A percentile compares a stretch with the other conserved stretches of the same genome.
Conservation (phyloP, 2,329 filamentous ascomycete species). For the Talaromyces funiculosus region DNA sequence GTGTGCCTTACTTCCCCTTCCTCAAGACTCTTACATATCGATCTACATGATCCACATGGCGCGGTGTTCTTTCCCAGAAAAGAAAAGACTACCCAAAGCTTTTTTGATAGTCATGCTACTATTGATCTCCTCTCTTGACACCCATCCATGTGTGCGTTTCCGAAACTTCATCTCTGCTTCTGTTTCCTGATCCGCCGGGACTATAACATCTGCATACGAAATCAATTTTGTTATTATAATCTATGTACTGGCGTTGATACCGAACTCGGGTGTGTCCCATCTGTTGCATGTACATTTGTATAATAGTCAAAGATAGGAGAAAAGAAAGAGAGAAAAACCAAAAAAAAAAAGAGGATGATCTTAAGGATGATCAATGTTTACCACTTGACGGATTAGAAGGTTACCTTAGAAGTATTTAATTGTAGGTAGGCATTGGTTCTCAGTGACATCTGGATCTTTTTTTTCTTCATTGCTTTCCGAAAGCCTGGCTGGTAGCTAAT, state of each 20-base stretch:
- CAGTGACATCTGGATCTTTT: no score
- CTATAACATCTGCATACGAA: not conserved
- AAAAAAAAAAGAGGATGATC: no score
- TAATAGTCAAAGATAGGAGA: not conserved
- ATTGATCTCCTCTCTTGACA: not conserved
- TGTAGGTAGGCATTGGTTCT: no score
- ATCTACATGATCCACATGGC: slow-evolving; percentile 1
- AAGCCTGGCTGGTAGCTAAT: not conserved
- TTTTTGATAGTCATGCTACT: not conserved
- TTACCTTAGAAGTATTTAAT: no score
- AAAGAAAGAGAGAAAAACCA: no score
- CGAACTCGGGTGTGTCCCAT: not conserved
- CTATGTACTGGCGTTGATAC: not conserved
- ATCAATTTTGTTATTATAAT: not conserved
- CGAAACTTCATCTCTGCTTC: not conserved
- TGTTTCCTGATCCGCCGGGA: not conserved
- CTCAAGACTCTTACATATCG: not conserved
- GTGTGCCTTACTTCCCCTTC: not conserved
- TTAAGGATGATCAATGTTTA: no score
- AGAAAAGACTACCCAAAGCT: not conserved
- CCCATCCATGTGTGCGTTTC: not conserved
- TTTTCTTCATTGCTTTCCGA: no score
- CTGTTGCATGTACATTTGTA: not conserved
- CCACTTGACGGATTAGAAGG: no score
- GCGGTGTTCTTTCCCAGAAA: not conserved